Base-by-base conservation (phyloP, 208 protist genomes). In the Spongospora subterranea region DNA sequence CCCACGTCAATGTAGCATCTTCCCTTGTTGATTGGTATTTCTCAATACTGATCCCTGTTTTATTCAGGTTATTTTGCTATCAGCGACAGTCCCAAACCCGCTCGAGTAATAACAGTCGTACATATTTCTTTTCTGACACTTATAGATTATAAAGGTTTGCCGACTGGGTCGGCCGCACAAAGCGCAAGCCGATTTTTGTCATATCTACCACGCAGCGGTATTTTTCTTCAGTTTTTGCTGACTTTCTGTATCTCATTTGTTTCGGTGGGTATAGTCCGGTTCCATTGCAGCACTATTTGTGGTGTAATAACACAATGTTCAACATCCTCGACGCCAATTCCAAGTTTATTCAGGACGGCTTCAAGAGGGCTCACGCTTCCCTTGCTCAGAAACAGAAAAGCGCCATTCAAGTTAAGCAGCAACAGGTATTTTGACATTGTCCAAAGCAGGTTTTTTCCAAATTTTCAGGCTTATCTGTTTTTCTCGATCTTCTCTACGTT, bases 41-140 rank as follows among this genome's bases (percentile, higher is more conserved):
- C 24, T 6, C 50, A 29, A 24, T 60, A 60, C 50, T 60, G 50
- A 60, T 24, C 50, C n/a, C 11, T 65, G 54, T 32, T 65, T 45
- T 82, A 20, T 82, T 45, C 40, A 82, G 71, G 71, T 98, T 6
- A 93, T 98, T 65, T 88, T 98, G 38, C 88, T 98, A 0, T 96
- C 93, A 0, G 97, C 97, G 32, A 98, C 97, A 0, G 95, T 98
- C n/a, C 71, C 71, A 6, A 82, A 82, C 71, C 97, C 97, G 24
- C 93, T 98, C 0, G 93, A 97, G 88, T 95, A 97, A 91, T 95
- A 92, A 88, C 82, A 97, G 0, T 97, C 94, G 53, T 93, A 95
- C 38, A 53, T 50, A 76, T 88, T 91, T 40, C 76, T 94, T 41
- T 45, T 90, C 38, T 93, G 92, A 89, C 92, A 93, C 88, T 91